Conservation (phyloP, 768 basidiomycete genomes). For the Leucosporidium creatinivorum region DNA sequence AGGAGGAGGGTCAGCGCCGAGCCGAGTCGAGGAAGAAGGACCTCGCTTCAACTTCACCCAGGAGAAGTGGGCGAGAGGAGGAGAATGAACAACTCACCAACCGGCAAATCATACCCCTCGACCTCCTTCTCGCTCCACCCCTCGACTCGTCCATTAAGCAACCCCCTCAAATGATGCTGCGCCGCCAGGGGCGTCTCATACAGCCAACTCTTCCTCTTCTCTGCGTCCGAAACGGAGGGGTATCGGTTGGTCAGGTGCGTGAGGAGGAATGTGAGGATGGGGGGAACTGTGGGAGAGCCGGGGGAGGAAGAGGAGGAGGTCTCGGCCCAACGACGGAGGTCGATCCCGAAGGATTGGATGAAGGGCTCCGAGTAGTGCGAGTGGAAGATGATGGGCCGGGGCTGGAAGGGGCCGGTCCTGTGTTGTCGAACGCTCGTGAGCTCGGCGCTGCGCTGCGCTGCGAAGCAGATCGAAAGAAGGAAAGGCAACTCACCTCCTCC, state of each 20-base stretch:
- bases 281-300: conserved; percentile 57
- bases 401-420: conserved; percentile 84
- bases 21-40: too few relatives aligned
- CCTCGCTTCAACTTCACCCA: too few relatives aligned
- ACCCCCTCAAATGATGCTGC: conserved; percentile 77
- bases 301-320: conserved; percentile 37
- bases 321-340: conserved; percentile 29
- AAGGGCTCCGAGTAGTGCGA: conserved; percentile 30
- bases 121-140: conserved; percentile 40
- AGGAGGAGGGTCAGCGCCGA: too few relatives aligned
- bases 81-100: conserved; percentile 31
- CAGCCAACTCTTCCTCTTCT: conserved; percentile 85
- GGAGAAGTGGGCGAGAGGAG: too few relatives aligned
- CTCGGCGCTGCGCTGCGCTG: too few relatives aligned
- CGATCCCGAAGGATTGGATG: conserved; percentile 25
- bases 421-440: too few relatives aligned
- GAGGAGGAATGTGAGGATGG: conserved; percentile 63
- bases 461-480: too few relatives aligned
- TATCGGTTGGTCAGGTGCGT: conserved; percentile 60
- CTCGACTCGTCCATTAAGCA: conserved; percentile 55
- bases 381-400: conserved; percentile 66
- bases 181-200: conserved; percentile 78
- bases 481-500: conserved; percentile 15
- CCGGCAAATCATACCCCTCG: conserved; percentile 7
- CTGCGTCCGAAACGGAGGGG: conserved; percentile 57